Evolutionary conservation across 768 basidiomycete species (phyloP).

Genomic region (Suillus hirtellus): DNA sequence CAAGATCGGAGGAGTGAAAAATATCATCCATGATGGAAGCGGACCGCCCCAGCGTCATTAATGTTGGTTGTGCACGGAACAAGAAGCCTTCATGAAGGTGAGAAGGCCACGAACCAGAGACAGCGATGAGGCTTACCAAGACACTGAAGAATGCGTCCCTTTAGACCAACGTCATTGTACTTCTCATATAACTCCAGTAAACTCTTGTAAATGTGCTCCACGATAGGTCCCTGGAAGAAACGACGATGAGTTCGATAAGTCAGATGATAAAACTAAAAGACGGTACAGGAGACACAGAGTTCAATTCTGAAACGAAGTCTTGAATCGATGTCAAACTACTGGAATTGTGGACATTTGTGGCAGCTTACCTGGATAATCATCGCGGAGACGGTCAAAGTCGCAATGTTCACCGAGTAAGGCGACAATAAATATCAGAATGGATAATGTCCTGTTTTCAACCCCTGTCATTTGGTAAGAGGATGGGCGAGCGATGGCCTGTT

Average conservation of each 20-base stretch:
- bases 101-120: neutral
- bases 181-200: constrained; percentile 75
- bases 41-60: constrained; percentile 84
- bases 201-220: constrained; percentile 78
- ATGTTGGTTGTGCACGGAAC: constrained; percentile 86
- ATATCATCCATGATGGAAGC: constrained; percentile 87
- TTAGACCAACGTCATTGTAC: constrained; percentile 55
- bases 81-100: constrained; percentile 66
- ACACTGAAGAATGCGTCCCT: constrained; percentile 79
- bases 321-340: constrained; percentile 52
- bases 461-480: constrained; percentile 40
- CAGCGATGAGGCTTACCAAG: constrained; percentile 55
- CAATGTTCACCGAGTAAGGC: constrained; percentile 87
- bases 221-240: constrained; percentile 57
- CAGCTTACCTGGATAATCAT: constrained; percentile 57
- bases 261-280: constrained; percentile 9
- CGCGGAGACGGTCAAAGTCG: constrained; percentile 77
- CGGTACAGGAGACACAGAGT: neutral
- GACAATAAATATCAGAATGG: constrained; percentile 81
- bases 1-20: constrained; percentile 73
- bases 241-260: neutral
- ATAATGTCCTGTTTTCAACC: constrained; percentile 54
- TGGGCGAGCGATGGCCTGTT: constrained; percentile 53
- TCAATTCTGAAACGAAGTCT: constrained; percentile 56
- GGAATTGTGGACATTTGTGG: too few species aligned